Evolutionary conservation across 2,329 filamentous ascomycete genomes (phyloP).

Genomic region (Shiraia sp.): DNA sequence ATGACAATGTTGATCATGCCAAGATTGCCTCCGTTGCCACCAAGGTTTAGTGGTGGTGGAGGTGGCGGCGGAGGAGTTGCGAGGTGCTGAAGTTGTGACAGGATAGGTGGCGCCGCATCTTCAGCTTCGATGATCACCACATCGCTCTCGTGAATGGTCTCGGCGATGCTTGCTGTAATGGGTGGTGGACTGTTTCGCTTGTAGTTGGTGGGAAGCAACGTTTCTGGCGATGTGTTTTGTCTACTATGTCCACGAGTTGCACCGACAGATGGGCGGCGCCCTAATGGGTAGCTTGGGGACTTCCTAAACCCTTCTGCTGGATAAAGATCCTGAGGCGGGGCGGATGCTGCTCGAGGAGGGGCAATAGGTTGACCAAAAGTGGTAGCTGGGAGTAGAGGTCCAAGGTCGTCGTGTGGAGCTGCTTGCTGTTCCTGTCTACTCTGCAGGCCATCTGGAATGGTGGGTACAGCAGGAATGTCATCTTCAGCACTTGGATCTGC

Average conservation of each 20-base stretch:
- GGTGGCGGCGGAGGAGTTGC: constrained; percentile 55
- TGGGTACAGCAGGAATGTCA: constrained; percentile 57
- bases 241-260: constrained; percentile 44
- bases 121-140: constrained; percentile 51
- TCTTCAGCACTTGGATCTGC: constrained; percentile 57
- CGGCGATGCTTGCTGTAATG: constrained; percentile 58
- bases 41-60: constrained; percentile 22
- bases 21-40: constrained; percentile 28
- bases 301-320: constrained; percentile 20
- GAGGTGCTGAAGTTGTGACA: constrained; percentile 66
- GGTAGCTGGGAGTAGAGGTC: constrained; percentile 52
- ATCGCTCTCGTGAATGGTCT: constrained; percentile 52
- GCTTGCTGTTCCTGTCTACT: constrained; percentile 23
- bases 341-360: constrained; percentile 51
- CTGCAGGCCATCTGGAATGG: constrained; percentile 57
- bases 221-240: constrained; percentile 50
- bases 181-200: constrained; percentile 45
- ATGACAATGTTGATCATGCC: constrained; percentile 53
- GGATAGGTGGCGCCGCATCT: constrained; percentile 52
- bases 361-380: constrained; percentile 49
- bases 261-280: constrained; percentile 44
- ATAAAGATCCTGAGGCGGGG: constrained; percentile 50
- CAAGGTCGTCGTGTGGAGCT: constrained; percentile 48
- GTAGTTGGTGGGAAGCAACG: constrained; percentile 37
- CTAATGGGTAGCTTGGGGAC: constrained; percentile 30